phyloP scores from a whole-genome alignment of 2,329 filamentous ascomycete species.

The Aspergillus alliaceus region DNA sequence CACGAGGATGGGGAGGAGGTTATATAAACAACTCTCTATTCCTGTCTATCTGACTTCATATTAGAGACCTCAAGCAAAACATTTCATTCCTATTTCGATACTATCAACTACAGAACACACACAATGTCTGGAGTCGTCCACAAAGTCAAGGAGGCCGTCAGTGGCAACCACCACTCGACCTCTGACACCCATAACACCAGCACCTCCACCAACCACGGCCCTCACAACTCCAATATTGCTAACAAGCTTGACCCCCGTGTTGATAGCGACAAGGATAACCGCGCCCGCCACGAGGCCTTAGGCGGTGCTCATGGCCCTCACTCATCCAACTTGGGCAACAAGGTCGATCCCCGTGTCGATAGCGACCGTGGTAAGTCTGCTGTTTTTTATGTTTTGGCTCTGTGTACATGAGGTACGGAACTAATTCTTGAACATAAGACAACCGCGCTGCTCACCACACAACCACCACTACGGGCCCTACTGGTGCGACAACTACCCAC shows the following conservation, averaged over 20 bases:
- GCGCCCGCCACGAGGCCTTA: constrained; percentile 11
- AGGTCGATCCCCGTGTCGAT: constrained; percentile 48
- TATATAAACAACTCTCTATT: not conserved
- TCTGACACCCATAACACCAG: not conserved
- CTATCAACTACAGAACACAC: constrained; percentile 4
- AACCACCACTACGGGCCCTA: constrained; percentile 1
- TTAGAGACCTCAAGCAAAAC: too few relatives aligned
- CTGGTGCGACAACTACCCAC: not conserved
- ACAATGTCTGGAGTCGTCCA: constrained; percentile 45
- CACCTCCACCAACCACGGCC: constrained; percentile 9
- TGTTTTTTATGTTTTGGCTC: not conserved
- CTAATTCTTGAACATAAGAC: not conserved
- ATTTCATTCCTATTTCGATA: not conserved
- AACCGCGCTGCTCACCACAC: constrained; percentile 9
- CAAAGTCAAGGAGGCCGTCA: constrained; percentile 47
- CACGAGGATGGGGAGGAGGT: not conserved
- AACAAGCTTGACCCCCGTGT: constrained; percentile 23
- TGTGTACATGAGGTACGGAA: too few relatives aligned
- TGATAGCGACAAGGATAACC: constrained; percentile 17
- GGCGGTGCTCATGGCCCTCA: constrained; percentile 41
- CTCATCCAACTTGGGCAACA: constrained; percentile 48
- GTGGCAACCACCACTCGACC: constrained; percentile 24
- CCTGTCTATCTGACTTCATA: not conserved
- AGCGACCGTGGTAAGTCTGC: constrained; percentile 12
- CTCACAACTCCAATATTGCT: constrained; percentile 14